Conservation (phyloP, 2,329 filamentous ascomycete species). For the Aspergillus puulaauensis region DNA sequence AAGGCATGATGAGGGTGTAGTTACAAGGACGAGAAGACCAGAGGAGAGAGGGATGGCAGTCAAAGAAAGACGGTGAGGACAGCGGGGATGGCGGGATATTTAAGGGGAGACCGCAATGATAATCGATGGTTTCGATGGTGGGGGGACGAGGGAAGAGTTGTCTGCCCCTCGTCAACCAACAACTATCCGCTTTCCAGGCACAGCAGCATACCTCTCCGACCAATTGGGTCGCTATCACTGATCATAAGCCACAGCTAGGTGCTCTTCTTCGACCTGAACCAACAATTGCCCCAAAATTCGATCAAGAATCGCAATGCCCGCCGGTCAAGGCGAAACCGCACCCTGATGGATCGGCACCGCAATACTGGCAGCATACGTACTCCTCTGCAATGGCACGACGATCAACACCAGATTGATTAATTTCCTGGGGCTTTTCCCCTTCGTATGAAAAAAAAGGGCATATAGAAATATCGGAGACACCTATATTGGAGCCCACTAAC, state of each 20-base stretch:
- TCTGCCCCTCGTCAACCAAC: neutral
- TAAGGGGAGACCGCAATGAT: slow-evolving; percentile 11
- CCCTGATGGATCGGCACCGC: neutral
- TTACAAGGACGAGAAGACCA: neutral
- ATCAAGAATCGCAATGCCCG: neutral
- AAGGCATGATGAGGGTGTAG: slow-evolving; percentile 58
- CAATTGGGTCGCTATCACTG: neutral
- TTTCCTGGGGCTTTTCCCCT: neutral
- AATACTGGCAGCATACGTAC: slow-evolving; percentile 5
- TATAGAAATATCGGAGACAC: neutral
- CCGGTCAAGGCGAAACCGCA: neutral
- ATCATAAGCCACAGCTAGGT: neutral
- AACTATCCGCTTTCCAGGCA: neutral
- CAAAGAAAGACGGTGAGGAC: slow-evolving; percentile 11
- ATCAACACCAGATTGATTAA: slow-evolving; percentile 4
- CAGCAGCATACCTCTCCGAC: neutral
- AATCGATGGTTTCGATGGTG: slow-evolving; percentile 3
- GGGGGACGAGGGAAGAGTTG: neutral
- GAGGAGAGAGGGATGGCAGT: neutral
- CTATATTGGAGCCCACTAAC: neutral
- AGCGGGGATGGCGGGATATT: slow-evolving; percentile 16
- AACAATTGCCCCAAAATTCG: neutral
- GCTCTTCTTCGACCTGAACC: neutral
- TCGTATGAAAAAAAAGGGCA: neutral
- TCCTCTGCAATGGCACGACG: slow-evolving; percentile 1